Evolutionary conservation across 2,329 filamentous ascomycete genomes (phyloP).

Genomic region (Lecanosticta acicola): DNA sequence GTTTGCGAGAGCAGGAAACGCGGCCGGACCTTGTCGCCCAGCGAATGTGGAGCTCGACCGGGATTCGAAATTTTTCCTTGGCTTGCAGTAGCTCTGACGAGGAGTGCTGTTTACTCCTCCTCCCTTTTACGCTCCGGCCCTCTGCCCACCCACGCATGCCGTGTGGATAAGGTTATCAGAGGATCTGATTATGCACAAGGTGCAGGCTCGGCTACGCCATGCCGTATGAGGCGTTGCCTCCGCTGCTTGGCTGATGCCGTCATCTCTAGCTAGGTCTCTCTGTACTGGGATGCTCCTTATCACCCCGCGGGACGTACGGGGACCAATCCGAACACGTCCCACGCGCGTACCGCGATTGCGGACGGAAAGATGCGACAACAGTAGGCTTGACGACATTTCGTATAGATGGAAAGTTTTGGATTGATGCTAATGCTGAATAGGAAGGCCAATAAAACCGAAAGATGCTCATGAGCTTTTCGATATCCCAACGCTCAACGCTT

Average conservation of each 20-base stretch:
- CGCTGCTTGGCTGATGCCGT: background rate
- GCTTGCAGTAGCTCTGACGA: background rate
- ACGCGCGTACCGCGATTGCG: background rate
- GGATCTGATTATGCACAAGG: background rate
- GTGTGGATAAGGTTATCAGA: background rate
- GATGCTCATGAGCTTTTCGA: no score
- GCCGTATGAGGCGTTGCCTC: background rate
- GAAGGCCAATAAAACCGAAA: background rate
- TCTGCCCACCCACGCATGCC: background rate
- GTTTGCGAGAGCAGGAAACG: no score
- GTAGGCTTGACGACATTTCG: background rate
- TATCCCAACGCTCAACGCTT: no score
- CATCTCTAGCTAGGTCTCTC: background rate
- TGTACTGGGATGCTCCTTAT: background rate
- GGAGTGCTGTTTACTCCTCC: background rate
- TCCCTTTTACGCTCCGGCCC: background rate
- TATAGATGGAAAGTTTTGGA: background rate
- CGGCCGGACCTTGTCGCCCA: background rate
- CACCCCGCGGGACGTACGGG: background rate
- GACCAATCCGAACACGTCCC: background rate
- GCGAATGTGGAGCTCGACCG: background rate
- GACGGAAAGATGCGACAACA: background rate
- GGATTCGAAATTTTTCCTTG: background rate
- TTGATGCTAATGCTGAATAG: background rate
- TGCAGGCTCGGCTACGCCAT: background rate